phyloP scores from a whole-genome alignment of 1,284 basidiomycete species.

The Heterobasidion parviporum region DNA sequence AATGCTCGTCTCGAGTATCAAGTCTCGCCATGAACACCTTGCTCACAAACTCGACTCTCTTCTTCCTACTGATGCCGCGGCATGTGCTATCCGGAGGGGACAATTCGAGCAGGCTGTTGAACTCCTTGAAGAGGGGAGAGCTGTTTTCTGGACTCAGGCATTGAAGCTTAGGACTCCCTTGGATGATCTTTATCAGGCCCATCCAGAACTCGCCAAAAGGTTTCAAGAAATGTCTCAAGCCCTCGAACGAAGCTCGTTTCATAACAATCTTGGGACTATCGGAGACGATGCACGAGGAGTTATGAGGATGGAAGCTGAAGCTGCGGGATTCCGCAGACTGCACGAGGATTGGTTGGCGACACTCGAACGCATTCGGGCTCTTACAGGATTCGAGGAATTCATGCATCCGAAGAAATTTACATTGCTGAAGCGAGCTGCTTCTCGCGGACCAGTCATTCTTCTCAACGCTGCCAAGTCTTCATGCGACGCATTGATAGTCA shows the following conservation, averaged over 20 bases:
- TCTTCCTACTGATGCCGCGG: not conserved
- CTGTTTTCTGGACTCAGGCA: conserved; percentile 21
- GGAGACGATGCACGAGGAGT: conserved; percentile 6
- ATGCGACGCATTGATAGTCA: conserved; percentile 21
- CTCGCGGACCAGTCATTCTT: conserved; percentile 21
- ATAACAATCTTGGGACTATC: no score
- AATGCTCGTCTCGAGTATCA: not conserved
- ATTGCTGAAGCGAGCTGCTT: conserved; percentile 12
- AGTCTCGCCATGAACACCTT: not conserved
- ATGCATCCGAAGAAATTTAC: conserved; percentile 13
- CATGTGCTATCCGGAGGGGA: not conserved
- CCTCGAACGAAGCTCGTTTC: conserved; percentile 11
- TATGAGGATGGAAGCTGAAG: not conserved
- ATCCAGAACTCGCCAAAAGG: conserved; percentile 14
- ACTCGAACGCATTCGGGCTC: not conserved
- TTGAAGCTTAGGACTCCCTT: conserved; percentile 22
- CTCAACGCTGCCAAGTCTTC: conserved; percentile 21
- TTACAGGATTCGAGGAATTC: conserved; percentile 3
- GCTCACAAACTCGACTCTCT: not conserved
- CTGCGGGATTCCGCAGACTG: not conserved
- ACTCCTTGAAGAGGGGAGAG: conserved; percentile 18
- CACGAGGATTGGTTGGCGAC: not conserved
- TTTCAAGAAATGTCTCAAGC: conserved; percentile 12
- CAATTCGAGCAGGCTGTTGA: conserved; percentile 12
- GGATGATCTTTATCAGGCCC: conserved; percentile 14